Percentiles rank a stretch among this genome's conserved stretches.
phyloP scores from a whole-genome alignment of 2,329 filamentous ascomycete species.

The Ophiostoma himal-ulmi region DNA sequence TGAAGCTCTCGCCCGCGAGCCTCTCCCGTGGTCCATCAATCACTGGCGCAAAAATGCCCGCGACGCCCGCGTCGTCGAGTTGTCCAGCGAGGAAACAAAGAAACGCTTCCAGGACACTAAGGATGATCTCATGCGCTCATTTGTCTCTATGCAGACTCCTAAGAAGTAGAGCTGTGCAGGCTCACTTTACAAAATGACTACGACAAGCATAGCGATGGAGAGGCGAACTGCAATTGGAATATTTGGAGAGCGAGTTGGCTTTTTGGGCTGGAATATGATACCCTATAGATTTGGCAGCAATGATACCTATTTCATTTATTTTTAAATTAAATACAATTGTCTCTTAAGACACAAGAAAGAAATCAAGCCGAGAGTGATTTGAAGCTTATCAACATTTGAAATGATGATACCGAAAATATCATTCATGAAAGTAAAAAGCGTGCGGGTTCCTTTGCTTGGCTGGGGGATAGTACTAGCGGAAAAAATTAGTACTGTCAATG shows the following conservation, averaged over 20 bases:
- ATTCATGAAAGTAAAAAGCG: too few relatives aligned
- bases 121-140: conserved; percentile 40
- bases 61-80: conserved; percentile 31
- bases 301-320: conserved; percentile 6
- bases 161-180: neutral
- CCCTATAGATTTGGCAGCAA: neutral
- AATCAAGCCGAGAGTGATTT: neutral
- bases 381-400: too few relatives aligned
- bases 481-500: neutral
- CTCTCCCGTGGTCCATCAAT: conserved; percentile 38
- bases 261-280: neutral
- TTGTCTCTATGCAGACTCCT: conserved; percentile 23
- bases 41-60: conserved; percentile 32
- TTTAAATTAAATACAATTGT: neutral
- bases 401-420: too few relatives aligned
- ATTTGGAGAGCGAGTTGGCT: neutral
- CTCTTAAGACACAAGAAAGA: too few relatives aligned
- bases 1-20: conserved; percentile 40
- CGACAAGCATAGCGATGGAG: neutral
- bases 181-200: neutral
- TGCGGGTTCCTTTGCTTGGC: neutral
- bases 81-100: conserved; percentile 30
- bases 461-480: too few relatives aligned
- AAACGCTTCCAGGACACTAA: conserved; percentile 44
- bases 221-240: neutral